Conservation (phyloP, 148 eudicot species). For the Vaccinium myrtillus region DNA sequence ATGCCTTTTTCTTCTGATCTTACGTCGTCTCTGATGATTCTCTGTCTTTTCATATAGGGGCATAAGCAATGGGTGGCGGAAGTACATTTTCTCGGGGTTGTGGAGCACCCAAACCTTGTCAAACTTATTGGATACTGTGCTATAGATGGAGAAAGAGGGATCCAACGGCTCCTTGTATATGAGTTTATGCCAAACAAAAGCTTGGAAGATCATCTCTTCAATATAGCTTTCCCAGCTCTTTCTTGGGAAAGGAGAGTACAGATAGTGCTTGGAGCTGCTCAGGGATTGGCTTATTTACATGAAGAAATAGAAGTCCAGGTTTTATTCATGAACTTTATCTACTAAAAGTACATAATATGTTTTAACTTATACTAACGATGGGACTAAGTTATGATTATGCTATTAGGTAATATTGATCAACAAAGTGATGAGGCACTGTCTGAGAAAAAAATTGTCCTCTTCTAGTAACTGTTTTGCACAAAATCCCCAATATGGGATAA, state of each 20-base stretch:
- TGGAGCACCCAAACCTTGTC: constrained; percentile 82
- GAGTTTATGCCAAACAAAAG: constrained; percentile 81
- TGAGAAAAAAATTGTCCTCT: neutral
- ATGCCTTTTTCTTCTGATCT: neutral
- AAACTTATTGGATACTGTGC: constrained; percentile 83
- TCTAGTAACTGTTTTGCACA: neutral
- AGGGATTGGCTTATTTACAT: constrained; percentile 82
- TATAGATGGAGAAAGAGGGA: constrained; percentile 76
- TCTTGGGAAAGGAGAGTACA: constrained; percentile 70
- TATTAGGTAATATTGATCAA: neutral
- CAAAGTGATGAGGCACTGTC: neutral
- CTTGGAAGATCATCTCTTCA: constrained; percentile 89
- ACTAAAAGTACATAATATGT: neutral
- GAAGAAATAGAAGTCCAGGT: constrained; percentile 84
- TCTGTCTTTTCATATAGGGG: constrained; percentile 42
- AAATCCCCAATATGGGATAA: neutral
- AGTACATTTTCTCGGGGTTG: constrained; percentile 83
- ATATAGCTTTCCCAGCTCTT: constrained; percentile 41
- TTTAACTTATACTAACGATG: neutral
- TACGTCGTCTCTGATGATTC: neutral
- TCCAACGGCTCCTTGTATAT: constrained; percentile 76
- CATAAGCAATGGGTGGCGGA: constrained; percentile 95
- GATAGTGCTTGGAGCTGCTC: constrained; percentile 83
- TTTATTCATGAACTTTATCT: constrained; percentile 6
- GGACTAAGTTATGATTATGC: neutral